Evolutionary conservation across 306 rosid species (phyloP).

Genomic region (cucumber (Cucumis sativus)): DNA sequence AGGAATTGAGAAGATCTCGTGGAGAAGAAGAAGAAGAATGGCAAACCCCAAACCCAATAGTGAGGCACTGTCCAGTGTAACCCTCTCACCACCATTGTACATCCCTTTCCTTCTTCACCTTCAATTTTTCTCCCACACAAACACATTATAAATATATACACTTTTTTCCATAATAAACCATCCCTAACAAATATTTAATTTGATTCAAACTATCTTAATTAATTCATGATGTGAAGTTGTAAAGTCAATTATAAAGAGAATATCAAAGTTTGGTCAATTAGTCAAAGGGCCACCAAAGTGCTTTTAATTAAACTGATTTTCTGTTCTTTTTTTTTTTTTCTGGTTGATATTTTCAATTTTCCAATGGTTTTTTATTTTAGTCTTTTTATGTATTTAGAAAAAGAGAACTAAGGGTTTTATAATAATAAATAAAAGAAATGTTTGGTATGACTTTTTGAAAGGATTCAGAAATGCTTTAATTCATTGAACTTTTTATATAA

Average conservation of each 20-base stretch:
- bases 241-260: background rate
- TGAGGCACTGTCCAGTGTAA: conserved; percentile 58
- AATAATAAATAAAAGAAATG: background rate
- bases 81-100: conserved; percentile 58
- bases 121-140: background rate
- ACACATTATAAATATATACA: too few relatives aligned
- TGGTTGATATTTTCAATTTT: background rate
- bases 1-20: conserved; percentile 53
- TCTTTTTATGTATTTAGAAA: background rate
- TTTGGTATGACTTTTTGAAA: background rate
- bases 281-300: background rate
- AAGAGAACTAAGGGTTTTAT: background rate
- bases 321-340: background rate
- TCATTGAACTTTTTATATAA: too few relatives aligned
- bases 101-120: conserved; percentile 24
- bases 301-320: background rate
- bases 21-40: conserved; percentile 51
- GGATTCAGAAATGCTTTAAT: too few relatives aligned
- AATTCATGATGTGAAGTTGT: background rate
- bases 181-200: too few relatives aligned
- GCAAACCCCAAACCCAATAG: conserved; percentile 58
- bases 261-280: background rate
- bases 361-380: too few relatives aligned
- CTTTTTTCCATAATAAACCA: too few relatives aligned
- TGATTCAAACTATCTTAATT: too few relatives aligned